These are phyloP conservation scores for Incumbomyces delicatus DNA, from an alignment of 2,329 filamentous ascomycete genomes.

Conservation along the genomic window DNA sequence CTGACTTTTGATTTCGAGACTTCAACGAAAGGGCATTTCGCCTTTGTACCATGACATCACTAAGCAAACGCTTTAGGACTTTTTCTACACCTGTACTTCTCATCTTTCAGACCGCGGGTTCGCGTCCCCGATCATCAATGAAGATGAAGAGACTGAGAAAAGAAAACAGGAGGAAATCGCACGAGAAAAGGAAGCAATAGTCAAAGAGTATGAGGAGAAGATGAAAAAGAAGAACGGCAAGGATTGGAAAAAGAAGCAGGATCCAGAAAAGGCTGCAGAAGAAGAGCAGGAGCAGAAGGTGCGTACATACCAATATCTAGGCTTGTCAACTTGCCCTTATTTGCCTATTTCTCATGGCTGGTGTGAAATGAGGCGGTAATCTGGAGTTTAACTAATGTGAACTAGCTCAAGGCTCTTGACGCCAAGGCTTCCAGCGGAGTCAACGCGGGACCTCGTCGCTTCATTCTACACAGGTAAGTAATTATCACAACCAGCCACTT, in stretches of 20 bases:
- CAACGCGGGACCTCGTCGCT: slow-evolving; percentile 58
- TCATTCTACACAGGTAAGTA: slow-evolving; percentile 66
- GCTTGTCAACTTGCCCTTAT: too few species aligned
- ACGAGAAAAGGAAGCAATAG: slow-evolving; percentile 38
- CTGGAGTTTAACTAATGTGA: not conserved
- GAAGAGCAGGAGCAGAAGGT: slow-evolving; percentile 48
- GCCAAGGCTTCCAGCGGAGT: not conserved
- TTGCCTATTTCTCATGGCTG: not conserved
- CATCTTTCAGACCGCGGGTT: slow-evolving; percentile 80
- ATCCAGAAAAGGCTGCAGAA: slow-evolving; percentile 28
- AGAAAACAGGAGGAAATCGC: slow-evolving; percentile 36
- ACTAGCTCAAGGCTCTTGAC: slow-evolving; percentile 35
- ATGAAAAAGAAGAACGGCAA: slow-evolving; percentile 57
- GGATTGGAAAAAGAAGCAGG: slow-evolving; percentile 38
- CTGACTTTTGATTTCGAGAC: not conserved
- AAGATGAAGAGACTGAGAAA: slow-evolving; percentile 32
- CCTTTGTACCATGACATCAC: slow-evolving; percentile 4
- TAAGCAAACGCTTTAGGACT: slow-evolving; percentile 48
- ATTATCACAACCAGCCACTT: slow-evolving; percentile 6
- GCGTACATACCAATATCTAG: not conserved
- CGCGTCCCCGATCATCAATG: slow-evolving; percentile 48
- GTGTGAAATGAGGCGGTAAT: not conserved
- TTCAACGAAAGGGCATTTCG: not conserved
- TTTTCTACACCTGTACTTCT: slow-evolving; percentile 78
- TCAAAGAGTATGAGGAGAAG: slow-evolving; percentile 61